Conservation (phyloP, 345 rosid genomes). For the Eutrema japonicum region DNA sequence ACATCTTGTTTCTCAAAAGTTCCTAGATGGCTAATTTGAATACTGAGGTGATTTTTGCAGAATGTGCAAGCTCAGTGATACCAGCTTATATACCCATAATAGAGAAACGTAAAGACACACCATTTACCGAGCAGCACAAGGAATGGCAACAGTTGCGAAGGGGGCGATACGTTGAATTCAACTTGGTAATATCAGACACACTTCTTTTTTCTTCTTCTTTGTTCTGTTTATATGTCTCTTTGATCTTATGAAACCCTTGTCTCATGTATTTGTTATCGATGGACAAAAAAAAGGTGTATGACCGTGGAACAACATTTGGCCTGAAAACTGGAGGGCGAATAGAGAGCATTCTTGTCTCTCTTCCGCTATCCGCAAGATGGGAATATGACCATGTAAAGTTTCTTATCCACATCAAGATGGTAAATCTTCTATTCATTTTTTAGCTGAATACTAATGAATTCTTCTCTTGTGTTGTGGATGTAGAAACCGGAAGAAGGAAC, state of each 20-base stretch:
- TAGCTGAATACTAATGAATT: background rate
- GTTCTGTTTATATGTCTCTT: background rate
- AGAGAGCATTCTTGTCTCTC: constrained; percentile 94
- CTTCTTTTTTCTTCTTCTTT: background rate
- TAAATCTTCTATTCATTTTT: background rate
- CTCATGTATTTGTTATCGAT: constrained; percentile 22
- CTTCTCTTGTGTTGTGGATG: constrained; percentile 28
- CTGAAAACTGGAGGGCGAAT: constrained; percentile 93
- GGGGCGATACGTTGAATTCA: constrained; percentile 94
- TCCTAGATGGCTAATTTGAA: constrained; percentile 21
- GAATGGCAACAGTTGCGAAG: constrained; percentile 95
- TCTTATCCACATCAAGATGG: background rate
- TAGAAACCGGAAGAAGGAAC: constrained; percentile 95
- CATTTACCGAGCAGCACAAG: constrained; percentile 74
- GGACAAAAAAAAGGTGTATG: constrained; percentile 61
- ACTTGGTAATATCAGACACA: constrained; percentile 58
- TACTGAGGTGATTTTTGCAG: constrained; percentile 45
- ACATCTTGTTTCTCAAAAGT: background rate
- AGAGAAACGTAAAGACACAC: constrained; percentile 73
- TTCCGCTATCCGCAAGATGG: constrained; percentile 89
- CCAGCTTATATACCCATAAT: constrained; percentile 87
- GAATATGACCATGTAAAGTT: constrained; percentile 87
- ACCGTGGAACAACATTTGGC: constrained; percentile 94
- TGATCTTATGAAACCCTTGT: background rate
- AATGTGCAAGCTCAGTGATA: constrained; percentile 85